phyloP scores from a whole-genome alignment of 1,139 yeast genomes.

The Hyphopichia fennica region DNA sequence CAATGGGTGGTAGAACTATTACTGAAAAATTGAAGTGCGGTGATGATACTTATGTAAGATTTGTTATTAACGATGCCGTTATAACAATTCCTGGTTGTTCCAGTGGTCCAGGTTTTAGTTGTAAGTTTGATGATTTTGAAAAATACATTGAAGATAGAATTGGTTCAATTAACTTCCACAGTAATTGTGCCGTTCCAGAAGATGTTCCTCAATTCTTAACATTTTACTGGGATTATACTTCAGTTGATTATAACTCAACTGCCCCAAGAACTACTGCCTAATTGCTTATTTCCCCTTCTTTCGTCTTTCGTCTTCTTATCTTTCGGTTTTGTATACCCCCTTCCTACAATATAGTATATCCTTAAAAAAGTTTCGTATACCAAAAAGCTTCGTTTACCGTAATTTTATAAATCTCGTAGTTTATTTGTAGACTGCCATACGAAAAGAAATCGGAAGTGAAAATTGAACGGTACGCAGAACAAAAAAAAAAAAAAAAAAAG shows the following conservation, averaged over 20 bases:
- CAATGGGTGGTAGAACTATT: conserved; percentile 56
- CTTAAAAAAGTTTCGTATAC: too few species aligned
- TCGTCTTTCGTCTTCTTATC: background rate
- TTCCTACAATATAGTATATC: too few species aligned
- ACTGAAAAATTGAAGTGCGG: conserved; percentile 48
- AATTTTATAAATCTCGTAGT: too few species aligned
- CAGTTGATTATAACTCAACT: conserved; percentile 10
- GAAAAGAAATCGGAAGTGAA: too few species aligned
- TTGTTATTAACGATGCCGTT: conserved; percentile 57
- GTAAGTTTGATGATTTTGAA: conserved; percentile 44
- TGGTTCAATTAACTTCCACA: conserved; percentile 24
- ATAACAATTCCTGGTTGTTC: conserved; percentile 52
- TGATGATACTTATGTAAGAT: conserved; percentile 43
- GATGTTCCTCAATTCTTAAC: conserved; percentile 21
- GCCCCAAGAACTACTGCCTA: conserved; percentile 8
- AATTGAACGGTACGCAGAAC: too few species aligned
- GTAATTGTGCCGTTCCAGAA: conserved; percentile 29
- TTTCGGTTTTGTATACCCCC: background rate
- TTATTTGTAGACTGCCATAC: too few species aligned
- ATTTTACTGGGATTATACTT: conserved; percentile 35
- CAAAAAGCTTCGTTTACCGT: too few species aligned
- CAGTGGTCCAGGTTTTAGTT: conserved; percentile 59
- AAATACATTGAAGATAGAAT: conserved; percentile 31
- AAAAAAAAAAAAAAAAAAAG: too few species aligned
- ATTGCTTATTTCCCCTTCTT: background rate